phyloP scores from a whole-genome alignment of 305 asterid genomes.

The Plantago coronopus region DNA sequence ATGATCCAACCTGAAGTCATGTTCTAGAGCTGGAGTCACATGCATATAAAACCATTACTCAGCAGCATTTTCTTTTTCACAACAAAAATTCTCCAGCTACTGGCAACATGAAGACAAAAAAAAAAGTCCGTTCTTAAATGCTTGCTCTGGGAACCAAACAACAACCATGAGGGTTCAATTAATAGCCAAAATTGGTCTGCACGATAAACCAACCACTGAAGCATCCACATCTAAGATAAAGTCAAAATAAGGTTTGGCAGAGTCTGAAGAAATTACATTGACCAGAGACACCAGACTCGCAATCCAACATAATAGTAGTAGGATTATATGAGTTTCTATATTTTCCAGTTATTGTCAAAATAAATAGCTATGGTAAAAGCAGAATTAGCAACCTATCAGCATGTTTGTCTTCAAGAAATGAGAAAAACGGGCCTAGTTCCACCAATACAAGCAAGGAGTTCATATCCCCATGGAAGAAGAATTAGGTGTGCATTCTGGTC shows the following conservation, averaged over 20 bases:
- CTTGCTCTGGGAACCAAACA: neutral
- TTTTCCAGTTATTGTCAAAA: no score
- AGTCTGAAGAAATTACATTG: neutral
- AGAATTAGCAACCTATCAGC: no score
- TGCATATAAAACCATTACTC: neutral
- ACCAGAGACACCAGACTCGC: neutral
- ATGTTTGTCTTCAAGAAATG: no score
- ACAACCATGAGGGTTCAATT: neutral
- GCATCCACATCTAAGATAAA: neutral
- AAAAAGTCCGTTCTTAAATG: conserved; percentile 5
- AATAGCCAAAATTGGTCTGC: neutral
- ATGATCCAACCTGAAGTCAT: conserved; percentile 5
- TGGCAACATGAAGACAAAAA: neutral
- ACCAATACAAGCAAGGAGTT: no score
- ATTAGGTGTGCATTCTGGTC: no score
- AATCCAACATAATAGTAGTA: no score
- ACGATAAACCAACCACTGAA: neutral
- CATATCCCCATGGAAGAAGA: no score
- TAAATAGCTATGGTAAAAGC: no score
- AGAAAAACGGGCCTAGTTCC: no score
- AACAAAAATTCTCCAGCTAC: neutral
- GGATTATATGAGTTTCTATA: no score
- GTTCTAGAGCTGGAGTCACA: neutral
- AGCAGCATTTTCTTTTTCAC: neutral
- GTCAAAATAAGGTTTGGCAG: conserved; percentile 3